Base-by-base conservation (phyloP, 495 filamentous ascomycete genomes). In the Chaetomium tenue region DNA sequence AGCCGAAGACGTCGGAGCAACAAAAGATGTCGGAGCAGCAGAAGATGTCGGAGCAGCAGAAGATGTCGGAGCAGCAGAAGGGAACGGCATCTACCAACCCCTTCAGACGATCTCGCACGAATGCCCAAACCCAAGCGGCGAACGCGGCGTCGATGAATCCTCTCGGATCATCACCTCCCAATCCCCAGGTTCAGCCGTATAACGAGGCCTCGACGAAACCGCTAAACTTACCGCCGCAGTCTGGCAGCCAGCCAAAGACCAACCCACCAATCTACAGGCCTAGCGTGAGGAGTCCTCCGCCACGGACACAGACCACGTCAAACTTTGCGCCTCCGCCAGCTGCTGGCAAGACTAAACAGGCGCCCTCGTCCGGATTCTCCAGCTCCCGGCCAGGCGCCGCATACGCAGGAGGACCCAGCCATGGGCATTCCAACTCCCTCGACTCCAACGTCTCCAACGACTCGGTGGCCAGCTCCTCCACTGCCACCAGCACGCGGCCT, bases 351-450 rank as follows among this genome's bases (percentile, higher is more conserved):
- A 60, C 54, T 39, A 20, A 54, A 40, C 60, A 25, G 51, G 44
- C 20, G 12, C 47, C 53, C 8, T 53, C 55, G 56, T 22, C 55
- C 8, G 47, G 15, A 0, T 26, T 50, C 15, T 12, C 37, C 5
- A 40, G 22, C 4, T 12, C 28, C 1, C 58, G n/a, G 1, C 48
- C 48, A 5, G 25, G 22, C 28, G 28, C 52, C 22, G 16, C 58
- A 5, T 44, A 61, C n/a, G 26, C 40, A 7, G 42, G 20, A 7
- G 42, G 20, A 20, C 26, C 63, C 18, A 25, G 18, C 28, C 65
- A 67, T 28, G 47, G 18, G 16, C 65, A 42, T 15, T 67, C 60
- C 60, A 55, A 16, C 47, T 63, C 65, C 0, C 6, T 67, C 18
- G 65, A 63, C 18, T 54, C 54, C 55, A 63, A 53, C 26, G n/a